Evolutionary conservation across 1,284 basidiomycete genomes (phyloP), one percentile per base, ranked within the genome.

Genomic region (Leccinum angustisporum): DNA sequence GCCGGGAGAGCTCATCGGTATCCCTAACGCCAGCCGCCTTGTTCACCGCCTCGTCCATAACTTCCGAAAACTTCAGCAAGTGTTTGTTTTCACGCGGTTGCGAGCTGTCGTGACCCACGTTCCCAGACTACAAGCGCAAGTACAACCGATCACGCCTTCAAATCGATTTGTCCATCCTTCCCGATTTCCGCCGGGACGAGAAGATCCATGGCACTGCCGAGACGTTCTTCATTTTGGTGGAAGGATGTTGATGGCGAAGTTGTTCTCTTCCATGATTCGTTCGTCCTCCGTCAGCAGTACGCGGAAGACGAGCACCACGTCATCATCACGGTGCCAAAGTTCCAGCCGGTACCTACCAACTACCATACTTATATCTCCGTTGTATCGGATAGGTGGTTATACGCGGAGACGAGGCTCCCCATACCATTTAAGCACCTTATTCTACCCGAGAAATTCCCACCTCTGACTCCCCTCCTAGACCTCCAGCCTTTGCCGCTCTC

Each of bases 351-450:
- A 4, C 97, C 97, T 52, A 96, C 97, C 1, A 98, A 98, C 76
- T 98, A 98, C 79, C 18, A 21, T 21, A 21, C 18, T 21, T 99
- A 95, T 77, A 95, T 99, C 73, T 94, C 94, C 11, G 82, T 98
- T 63, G 85, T 97, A 65, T 97, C 95, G 3, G 97, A 99, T 75
- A 86, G 94, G 43, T 99, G 97, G 97, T 73, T 99, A 38, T 95
- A 99, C 68, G 86, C 94, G 10, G 95, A 98, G 77, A 98, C 95
- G 2, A 87, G 95, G 10, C 80, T 99, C 0, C 96, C 97, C 0
- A 92, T 99, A 63, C 97, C 95, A 0, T 99, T 99, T 86, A 97
- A 97, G 77, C 95, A 99, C 73, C 86, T 99, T 58, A 96, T 99
- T 66, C 86, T 98, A 2, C 97, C 97, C 3, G 95, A 97, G 72